These are phyloP conservation scores for Cladorrhinum samala DNA, from an alignment of 495 filamentous ascomycete genomes.

Conservation along the genomic window DNA sequence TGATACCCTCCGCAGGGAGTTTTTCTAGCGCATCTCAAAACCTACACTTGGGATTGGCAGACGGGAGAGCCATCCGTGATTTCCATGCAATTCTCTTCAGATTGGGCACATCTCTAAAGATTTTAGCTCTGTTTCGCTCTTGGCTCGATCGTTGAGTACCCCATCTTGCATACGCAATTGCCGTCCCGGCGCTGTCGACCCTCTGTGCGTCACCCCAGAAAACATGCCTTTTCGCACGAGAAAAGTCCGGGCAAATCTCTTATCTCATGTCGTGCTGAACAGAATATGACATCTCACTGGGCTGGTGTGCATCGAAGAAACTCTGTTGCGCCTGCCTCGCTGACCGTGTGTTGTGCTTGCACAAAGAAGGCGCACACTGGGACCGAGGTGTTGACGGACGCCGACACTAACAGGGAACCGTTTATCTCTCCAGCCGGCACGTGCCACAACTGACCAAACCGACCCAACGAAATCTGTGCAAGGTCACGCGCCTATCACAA, in stretches of 20 bases:
- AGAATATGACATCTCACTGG: not conserved
- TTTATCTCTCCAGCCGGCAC: conserved; percentile 15
- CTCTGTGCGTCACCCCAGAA: not conserved
- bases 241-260: not conserved
- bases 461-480: conserved; percentile 17
- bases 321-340: not conserved
- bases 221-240: not conserved
- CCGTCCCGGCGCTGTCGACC: conserved; percentile 1
- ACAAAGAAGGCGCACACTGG: too few relatives aligned
- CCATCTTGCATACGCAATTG: conserved; percentile 10
- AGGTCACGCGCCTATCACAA: conserved; percentile 30
- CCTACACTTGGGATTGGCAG: conserved; percentile 1
- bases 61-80: not conserved
- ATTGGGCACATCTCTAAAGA: not conserved
- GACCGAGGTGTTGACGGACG: too few relatives aligned
- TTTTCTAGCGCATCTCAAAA: not conserved
- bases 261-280: too few relatives aligned
- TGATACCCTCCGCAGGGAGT: not conserved
- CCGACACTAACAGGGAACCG: not conserved
- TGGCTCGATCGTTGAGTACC: conserved; percentile 1
- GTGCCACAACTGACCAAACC: conserved; percentile 14
- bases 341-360: too few relatives aligned
- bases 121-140: not conserved
- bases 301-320: not conserved
- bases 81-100: too few relatives aligned